Evolutionary conservation across 345 rosid genomes (phyloP), one percentile per base, ranked within the genome.

Genomic region (Gossypium longicalyx): DNA sequence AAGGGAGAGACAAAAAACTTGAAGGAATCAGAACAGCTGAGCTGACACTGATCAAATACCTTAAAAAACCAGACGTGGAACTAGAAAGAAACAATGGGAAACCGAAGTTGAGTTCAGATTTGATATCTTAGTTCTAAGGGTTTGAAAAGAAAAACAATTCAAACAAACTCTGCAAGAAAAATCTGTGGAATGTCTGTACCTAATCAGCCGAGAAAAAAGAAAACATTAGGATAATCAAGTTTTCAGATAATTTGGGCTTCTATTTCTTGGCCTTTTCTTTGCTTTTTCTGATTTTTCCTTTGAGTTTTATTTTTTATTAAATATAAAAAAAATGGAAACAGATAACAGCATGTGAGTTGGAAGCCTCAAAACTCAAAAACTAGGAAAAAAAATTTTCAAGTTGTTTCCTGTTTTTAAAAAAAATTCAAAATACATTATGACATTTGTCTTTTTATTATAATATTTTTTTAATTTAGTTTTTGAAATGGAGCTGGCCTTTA

Each of bases 121-220:
- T 76, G 16, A 81, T 71, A n/a, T 29, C 47, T 17, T 52, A 69
- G 25, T 59, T 60, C 70, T 41, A 25, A 81, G 41, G 49, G 66
- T 5, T 34, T 34, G 61, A 51, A 29, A 59, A 69, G 41, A 48
- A 49, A 56, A 3, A 67, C 47, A 16, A 34, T 67, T 20, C 11
- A 57, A 48, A 19, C 15, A n/a, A 67, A 70, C 22, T 51, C 75
- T 71, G 83, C 19, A 76, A 47, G 70, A 70, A 73, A 77, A 76
- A 67, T 74, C 82, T 61, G 80, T 10, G 76, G 85, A 81, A 80
- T 84, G 86, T 81, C 84, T 74, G 81, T 19, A n/a, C 77, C 51
- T 53, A 66, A 49, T 59, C 73, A 43, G 20, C 25, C 16, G n/a
- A 79, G 25, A 23, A 63, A 13, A 73, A 67, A 58, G 41, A 34